A percentile compares a stretch with the other conserved stretches of the same genome.
Conservation (phyloP, 140 eudicot species). For the Flaveria floridana region DNA sequence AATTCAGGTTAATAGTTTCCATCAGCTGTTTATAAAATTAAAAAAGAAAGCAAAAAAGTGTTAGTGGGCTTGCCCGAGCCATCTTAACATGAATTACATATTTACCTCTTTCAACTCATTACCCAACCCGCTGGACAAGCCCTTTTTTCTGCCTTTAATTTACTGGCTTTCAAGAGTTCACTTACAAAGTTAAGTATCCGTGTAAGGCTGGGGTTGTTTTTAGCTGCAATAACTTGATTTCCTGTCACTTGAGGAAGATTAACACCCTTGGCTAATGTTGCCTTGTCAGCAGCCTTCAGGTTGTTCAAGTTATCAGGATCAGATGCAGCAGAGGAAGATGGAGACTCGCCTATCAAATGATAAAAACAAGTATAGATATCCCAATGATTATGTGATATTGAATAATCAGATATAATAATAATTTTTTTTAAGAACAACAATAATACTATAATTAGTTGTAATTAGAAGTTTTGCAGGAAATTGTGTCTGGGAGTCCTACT, state of each 20-base stretch:
- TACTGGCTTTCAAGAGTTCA: slow-evolving; percentile 5
- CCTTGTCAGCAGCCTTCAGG: slow-evolving; percentile 51
- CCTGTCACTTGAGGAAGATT: slow-evolving; percentile 52
- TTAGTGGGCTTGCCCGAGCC: background rate
- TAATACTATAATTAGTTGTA: background rate
- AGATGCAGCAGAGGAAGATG: slow-evolving; percentile 89
- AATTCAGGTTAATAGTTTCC: background rate
- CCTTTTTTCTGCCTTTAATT: background rate
- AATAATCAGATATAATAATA: background rate
- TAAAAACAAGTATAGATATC: background rate
- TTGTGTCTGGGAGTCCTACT: background rate
- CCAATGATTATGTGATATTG: background rate
- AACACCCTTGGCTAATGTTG: slow-evolving; percentile 49
- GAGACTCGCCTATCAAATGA: slow-evolving; percentile 65
- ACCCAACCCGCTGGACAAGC: background rate
- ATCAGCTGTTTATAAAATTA: background rate
- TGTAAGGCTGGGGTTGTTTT: slow-evolving; percentile 55
- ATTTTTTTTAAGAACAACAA: too few species aligned
- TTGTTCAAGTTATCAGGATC: slow-evolving; percentile 84
- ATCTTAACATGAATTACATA: background rate
- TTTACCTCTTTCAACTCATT: background rate
- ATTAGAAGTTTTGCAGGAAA: background rate
- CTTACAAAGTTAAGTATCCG: slow-evolving; percentile 74
- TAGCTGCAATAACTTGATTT: slow-evolving; percentile 60
- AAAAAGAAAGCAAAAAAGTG: background rate